These are phyloP conservation scores for Scedosporium dehoogii DNA, from an alignment of 2,329 filamentous ascomycete genomes.

Conservation along the genomic window DNA sequence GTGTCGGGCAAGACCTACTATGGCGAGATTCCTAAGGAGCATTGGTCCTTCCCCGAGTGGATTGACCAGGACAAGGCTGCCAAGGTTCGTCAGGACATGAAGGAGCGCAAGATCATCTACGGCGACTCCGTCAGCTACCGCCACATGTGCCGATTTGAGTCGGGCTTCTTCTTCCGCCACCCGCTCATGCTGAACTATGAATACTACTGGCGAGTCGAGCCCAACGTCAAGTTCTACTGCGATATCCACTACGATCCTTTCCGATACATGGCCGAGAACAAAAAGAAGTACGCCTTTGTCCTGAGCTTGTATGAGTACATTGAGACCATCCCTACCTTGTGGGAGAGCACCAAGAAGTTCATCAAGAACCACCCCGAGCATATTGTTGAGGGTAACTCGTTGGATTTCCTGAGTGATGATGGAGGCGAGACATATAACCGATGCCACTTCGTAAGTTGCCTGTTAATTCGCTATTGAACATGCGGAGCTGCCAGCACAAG, in stretches of 20 bases:
- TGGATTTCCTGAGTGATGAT: conserved; percentile 88
- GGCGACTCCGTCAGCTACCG: conserved; percentile 94
- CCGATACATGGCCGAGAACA: conserved; percentile 89
- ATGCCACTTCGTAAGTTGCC: conserved; percentile 77
- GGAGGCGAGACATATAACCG: conserved; percentile 88
- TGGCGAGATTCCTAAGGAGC: conserved; percentile 78
- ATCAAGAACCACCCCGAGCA: conserved; percentile 86
- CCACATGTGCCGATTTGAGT: conserved; percentile 99
- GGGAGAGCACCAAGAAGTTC: conserved; percentile 93
- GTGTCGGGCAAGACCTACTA: conserved; percentile 92
- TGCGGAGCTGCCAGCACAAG: background rate
- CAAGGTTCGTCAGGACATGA: conserved; percentile 90
- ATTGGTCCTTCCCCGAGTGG: conserved; percentile 95
- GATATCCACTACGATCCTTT: conserved; percentile 95
- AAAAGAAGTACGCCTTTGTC: conserved; percentile 97
- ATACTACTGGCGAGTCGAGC: conserved; percentile 99
- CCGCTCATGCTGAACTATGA: conserved; percentile 90
- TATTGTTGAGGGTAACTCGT: conserved; percentile 71
- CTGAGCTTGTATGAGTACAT: conserved; percentile 93
- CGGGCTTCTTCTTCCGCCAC: conserved; percentile 98
- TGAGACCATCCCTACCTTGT: conserved; percentile 91
- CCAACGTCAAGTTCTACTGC: conserved; percentile 91
- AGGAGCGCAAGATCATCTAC: conserved; percentile 90
- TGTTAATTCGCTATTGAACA: background rate
- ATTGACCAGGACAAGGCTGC: conserved; percentile 92